These are phyloP conservation scores for Fusarium agapanthi DNA, from an alignment of 2,329 filamentous ascomycete species.

Conservation along the genomic window DNA sequence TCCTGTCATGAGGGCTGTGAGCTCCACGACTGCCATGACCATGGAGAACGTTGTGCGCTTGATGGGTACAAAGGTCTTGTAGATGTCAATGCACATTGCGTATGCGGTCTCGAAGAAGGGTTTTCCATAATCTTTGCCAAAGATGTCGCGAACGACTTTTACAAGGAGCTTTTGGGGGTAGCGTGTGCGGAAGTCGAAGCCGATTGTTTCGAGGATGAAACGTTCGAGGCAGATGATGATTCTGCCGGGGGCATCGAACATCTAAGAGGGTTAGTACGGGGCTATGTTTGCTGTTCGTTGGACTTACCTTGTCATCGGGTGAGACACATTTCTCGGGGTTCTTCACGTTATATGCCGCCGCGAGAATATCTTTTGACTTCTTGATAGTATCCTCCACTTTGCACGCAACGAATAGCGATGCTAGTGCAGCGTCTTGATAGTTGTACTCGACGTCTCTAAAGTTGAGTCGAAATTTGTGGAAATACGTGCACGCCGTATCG, in stretches of 20 bases:
- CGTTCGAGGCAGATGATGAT: constrained; percentile 90
- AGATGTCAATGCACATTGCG: constrained; percentile 86
- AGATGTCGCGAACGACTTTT: constrained; percentile 75
- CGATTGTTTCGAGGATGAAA: constrained; percentile 89
- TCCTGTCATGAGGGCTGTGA: constrained; percentile 71
- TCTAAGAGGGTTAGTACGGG: constrained; percentile 54
- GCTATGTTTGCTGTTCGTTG: not conserved
- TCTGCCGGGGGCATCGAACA: constrained; percentile 82
- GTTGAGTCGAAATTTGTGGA: constrained; percentile 89
- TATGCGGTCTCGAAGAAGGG: constrained; percentile 75
- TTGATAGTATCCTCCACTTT: constrained; percentile 99
- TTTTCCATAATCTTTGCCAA: constrained; percentile 53
- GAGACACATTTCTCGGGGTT: constrained; percentile 72
- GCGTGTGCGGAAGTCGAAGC: constrained; percentile 92
- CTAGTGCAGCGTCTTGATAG: constrained; percentile 85
- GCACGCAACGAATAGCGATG: constrained; percentile 90
- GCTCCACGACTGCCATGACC: constrained; percentile 82
- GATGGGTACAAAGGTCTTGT: constrained; percentile 90
- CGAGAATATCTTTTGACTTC: constrained; percentile 92
- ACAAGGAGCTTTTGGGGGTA: constrained; percentile 86
- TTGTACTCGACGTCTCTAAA: constrained; percentile 89
- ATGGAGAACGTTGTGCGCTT: constrained; percentile 90
- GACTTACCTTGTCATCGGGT: constrained; percentile 80
- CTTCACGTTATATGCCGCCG: constrained; percentile 88
- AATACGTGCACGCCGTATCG: constrained; percentile 90